Base-by-base conservation (phyloP, 129 eudicot species). In the Saussurea involucrata region DNA sequence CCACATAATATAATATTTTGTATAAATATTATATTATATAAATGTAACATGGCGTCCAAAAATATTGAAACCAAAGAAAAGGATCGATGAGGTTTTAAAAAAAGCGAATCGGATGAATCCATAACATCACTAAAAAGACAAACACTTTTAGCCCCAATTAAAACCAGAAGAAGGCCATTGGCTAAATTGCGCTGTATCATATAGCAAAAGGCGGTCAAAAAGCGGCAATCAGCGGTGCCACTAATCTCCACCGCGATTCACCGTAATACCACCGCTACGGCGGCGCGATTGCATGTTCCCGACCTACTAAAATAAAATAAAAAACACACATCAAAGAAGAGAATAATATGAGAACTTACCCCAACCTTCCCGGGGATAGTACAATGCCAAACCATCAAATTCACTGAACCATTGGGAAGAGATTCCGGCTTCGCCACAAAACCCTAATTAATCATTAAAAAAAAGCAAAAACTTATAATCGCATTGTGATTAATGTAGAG, bases 361-460 rank as follows among this genome's bases (percentile, higher is more conserved):
- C 89, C 89, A 32, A 74, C 60, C 76, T 80, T 85, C 10, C 90
- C 92, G 28, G 90, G 92, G 61, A 88, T 78, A 61, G 75, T 74
- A 75, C 92, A 88, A 42, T 88, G 85, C 92, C 92, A 88, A 61
- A 77, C 67, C 87, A 85, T 80, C 80, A 88, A 71, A 83, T 85
- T 88, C 36, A 88, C 83, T 0, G 87, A 53, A 63, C 89, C 87
- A 78, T 85, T 89, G 0, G 87, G 75, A 33, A 74, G 84, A 8
- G 87, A 75, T 76, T 75, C 79, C 24, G 79, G 79, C 42, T 75
- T 75, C 44, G 79, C 79, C 24, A 75, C 79, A 63, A 75, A 75
- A 24, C 79, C 79, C 79, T 75, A 53, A n/a, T 25, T 4, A 34
- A 63, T 3, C 13, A 10, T 4, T 17, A 7, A 17, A 58, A 17